Percentiles rank a stretch among this genome's conserved stretches.
These are phyloP conservation scores for Saturnispora gosingensis DNA, from an alignment of 805 yeast species.

Conservation along the genomic window DNA sequence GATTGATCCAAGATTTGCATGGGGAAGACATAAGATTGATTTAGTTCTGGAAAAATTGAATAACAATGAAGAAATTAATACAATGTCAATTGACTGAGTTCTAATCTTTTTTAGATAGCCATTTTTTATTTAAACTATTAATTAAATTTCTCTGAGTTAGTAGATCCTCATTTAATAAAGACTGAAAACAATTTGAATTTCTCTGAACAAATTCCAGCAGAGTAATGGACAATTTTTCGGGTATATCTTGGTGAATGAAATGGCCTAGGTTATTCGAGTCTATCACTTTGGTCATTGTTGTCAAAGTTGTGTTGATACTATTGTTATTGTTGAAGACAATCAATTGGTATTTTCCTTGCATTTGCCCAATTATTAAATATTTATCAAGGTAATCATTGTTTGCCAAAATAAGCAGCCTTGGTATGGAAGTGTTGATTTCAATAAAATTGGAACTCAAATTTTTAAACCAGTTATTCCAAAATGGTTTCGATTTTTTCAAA, in stretches of 20 bases:
- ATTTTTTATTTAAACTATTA: constrained; percentile 25
- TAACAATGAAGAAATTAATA: constrained; percentile 28
- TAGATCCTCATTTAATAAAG: constrained; percentile 21
- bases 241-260: constrained; percentile 89
- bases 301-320: constrained; percentile 21
- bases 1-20: constrained; percentile 79
- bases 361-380: constrained; percentile 83
- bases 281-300: constrained; percentile 9
- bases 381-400: constrained; percentile 87
- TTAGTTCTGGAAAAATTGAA: constrained; percentile 54
- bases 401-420: constrained; percentile 71
- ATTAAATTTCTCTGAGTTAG: constrained; percentile 20
- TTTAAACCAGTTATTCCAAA: constrained; percentile 79
- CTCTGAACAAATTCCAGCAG: constrained; percentile 41
- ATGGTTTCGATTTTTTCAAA: constrained; percentile 48
- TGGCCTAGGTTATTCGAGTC: constrained; percentile 63
- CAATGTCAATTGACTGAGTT: constrained; percentile 41
- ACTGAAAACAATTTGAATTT: constrained; percentile 24
- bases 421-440: constrained; percentile 30
- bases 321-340: constrained; percentile 49
- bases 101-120: constrained; percentile 13
- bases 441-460: constrained; percentile 50
- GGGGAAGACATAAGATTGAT: constrained; percentile 87
- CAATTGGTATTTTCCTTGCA: constrained; percentile 95
- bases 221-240: constrained; percentile 54